Base-by-base conservation (phyloP, 148 eudicot species). In the Gaultheria prostrata region DNA sequence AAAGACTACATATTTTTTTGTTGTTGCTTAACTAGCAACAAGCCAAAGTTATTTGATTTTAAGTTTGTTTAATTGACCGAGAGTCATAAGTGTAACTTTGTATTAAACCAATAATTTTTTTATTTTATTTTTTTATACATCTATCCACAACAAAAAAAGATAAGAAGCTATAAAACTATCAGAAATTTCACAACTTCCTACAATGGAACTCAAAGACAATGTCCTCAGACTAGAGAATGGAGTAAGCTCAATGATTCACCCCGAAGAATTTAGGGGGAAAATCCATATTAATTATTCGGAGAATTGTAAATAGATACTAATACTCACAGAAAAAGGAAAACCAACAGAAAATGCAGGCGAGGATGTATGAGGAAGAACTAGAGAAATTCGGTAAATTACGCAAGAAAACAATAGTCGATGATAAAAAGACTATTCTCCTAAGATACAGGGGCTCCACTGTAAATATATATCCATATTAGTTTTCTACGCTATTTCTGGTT, bases 401-500 rank as follows among this genome's bases (percentile, higher is more conserved):
- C 7, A 20, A 82, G 71, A 35, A 28, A 30, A 32, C 32, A 80
- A 81, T 49, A 28, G 17, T 10, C 54, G 0, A 10, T 24, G n/a
- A 50, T 21, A 11, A 71, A 74, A 8, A 39, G 30, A 33, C 17
- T 21, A 75, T 75, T 49, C 20, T 43, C 30, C 73, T n/a, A 72
- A 53, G 56, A n/a, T 3, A 82, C 13, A 39, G 84, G 83, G 84
- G 35, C 28, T 18, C 51, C 13, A 49, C 6, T 50, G 79, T 14
- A 26, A 74, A 56, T 21, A 54, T 49, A 24, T 3, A 2, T 14
- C 9, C 46, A 30, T 46, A 46, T 33, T 53, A 53, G 2, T 53
- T 70, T 75, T 83, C 74, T 15, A 70, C 17, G 43, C 15, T 53
- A 20, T 21, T 76, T 24, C 18, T 3, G 1, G 30, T 76, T 83